phyloP scores from a whole-genome alignment of 768 basidiomycete species.

The Xanthoconium purpureum region DNA sequence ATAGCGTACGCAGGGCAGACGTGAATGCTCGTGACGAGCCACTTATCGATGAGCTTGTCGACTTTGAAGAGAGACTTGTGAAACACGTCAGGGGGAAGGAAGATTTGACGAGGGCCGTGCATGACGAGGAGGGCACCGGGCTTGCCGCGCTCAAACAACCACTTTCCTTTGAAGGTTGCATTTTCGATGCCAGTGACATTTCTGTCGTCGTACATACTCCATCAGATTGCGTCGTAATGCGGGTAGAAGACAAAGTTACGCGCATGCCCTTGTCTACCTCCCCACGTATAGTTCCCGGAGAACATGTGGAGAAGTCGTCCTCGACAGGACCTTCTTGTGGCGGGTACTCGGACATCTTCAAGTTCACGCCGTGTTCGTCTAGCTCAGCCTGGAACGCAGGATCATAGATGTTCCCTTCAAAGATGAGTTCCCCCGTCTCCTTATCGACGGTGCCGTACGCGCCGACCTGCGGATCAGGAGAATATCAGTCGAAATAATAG shows the following conservation, averaged over 20 bases:
- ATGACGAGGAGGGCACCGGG: constrained; percentile 34
- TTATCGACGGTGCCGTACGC: constrained; percentile 34
- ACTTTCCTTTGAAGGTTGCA: constrained; percentile 32
- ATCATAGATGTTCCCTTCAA: constrained; percentile 37
- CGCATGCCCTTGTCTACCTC: constrained; percentile 18
- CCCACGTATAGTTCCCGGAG: constrained; percentile 13
- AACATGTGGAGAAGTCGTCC: constrained; percentile 23
- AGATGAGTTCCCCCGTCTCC: constrained; percentile 29
- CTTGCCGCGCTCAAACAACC: constrained; percentile 27
- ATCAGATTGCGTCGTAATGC: not conserved
- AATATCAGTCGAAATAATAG: not conserved
- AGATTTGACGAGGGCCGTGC: constrained; percentile 26
- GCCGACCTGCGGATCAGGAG: constrained; percentile 28
- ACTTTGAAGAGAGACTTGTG: constrained; percentile 27
- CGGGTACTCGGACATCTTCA: constrained; percentile 16
- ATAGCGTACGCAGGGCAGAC: constrained; percentile 32
- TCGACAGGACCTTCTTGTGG: constrained; percentile 20
- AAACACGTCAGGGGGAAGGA: constrained; percentile 17
- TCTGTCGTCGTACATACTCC: not conserved
- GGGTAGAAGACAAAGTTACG: constrained; percentile 5
- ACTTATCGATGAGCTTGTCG: constrained; percentile 26
- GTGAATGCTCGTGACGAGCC: constrained; percentile 31
- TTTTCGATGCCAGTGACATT: constrained; percentile 18
- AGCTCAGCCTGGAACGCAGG: constrained; percentile 17
- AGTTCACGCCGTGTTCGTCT: constrained; percentile 1